Percentiles rank a stretch among this genome's conserved stretches.
These are phyloP conservation scores for Spiromyces aspiralis DNA, from an alignment of 371 early-diverging fungal genomes.

Conservation along the genomic window DNA sequence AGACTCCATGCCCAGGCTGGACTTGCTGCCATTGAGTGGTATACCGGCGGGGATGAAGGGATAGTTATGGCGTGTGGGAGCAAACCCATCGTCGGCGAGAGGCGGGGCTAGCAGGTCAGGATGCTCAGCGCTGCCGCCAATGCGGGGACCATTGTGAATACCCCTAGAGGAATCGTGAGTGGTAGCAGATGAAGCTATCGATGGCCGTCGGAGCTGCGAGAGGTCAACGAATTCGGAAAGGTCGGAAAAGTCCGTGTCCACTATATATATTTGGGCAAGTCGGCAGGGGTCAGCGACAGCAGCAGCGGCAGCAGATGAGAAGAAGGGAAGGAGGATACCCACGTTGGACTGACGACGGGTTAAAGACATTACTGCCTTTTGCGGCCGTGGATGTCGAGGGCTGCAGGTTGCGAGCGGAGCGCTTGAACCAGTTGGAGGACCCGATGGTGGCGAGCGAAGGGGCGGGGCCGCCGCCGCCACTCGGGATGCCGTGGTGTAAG, in stretches of 20 bases:
- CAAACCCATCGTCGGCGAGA: slow-evolving; percentile 3
- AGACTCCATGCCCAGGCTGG: too few species aligned
- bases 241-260: slow-evolving; percentile 25
- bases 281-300: neutral
- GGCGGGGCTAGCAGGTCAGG: slow-evolving; percentile 1
- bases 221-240: slow-evolving; percentile 21
- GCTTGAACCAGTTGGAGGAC: neutral
- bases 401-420: neutral
- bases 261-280: slow-evolving; percentile 7
- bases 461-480: neutral
- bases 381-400: neutral
- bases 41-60: too few species aligned
- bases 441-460: too few species aligned
- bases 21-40: too few species aligned
- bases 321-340: neutral
- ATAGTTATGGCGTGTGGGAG: too few species aligned
- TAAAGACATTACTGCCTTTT: neutral
- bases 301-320: neutral
- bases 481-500: neutral
- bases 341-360: neutral
- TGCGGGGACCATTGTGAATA: slow-evolving; percentile 8
- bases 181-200: slow-evolving; percentile 19
- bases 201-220: slow-evolving; percentile 21
- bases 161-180: slow-evolving; percentile 14
- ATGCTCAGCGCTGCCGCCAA: slow-evolving; percentile 5